Base-by-base conservation (phyloP, 495 filamentous ascomycete genomes). In the Aspergillus cristatus region DNA sequence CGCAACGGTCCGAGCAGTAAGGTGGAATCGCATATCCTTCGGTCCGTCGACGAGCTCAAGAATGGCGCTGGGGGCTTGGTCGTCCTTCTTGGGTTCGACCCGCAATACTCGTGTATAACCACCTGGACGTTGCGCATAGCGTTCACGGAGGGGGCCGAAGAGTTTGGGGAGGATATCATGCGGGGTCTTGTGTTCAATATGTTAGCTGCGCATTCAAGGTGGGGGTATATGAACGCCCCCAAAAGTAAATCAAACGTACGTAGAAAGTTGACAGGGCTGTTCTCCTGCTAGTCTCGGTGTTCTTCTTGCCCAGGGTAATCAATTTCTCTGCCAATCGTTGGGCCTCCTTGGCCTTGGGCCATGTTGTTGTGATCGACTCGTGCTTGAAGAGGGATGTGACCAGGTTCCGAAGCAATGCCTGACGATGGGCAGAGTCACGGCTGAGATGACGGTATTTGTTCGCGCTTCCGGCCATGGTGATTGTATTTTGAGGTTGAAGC, bases 31-130 rank as follows among this genome's bases (percentile, higher is more conserved):
- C 74, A 94, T 86, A 62, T 98, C 91, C 60, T 80, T 84, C 12
- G 88, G 90, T 29, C 90, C 90, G 57, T 98, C 91, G 31, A 97
- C 87, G 10, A 98, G 73, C 61, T 97, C 91, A n/a, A 98, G 75
- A 47, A 98, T 93, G 0, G 91, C 91, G 14, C 78, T 83, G 24
- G 78, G 71, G 3, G 85, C 90, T 65, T 94, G 85, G 54, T 94
- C 87, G 43, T 75, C 54, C 37, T 71, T 60, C 45, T 75, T 68
- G 18, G 79, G 76, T 58, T 95, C 89, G 39, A 91, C 83, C 34
- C 86, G 83, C 6, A 94, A 76, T 3, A 98, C 84, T 13, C 91
- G 84, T 12, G 91, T 98, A 68, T 96, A 98, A 7, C 91, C 91
- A 42, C 91, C 90, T 1, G 84, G 80, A 18, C 91, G 76, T n/a